These are phyloP conservation scores for Trypanosoma caninum DNA, from an alignment of 208 protist species.

Conservation along the genomic window DNA sequence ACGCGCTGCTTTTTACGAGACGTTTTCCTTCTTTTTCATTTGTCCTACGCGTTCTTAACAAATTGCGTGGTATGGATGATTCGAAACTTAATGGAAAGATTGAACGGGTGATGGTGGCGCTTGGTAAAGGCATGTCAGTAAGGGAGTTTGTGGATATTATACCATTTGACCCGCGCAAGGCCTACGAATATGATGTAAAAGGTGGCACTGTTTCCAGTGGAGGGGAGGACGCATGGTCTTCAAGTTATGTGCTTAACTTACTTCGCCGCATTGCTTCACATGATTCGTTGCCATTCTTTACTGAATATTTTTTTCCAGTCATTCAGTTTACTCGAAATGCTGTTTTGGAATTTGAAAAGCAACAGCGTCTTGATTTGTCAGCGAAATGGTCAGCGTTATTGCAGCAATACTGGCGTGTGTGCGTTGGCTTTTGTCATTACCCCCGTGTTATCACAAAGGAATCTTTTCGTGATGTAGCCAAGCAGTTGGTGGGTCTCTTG, in stretches of 20 bases:
- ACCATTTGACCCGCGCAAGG: slow-evolving; percentile 65
- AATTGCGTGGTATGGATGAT: slow-evolving; percentile 80
- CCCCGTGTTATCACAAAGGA: slow-evolving; percentile 62
- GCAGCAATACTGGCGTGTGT: slow-evolving; percentile 76
- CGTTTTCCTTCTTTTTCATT: slow-evolving; percentile 68
- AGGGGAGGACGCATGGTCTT: slow-evolving; percentile 53
- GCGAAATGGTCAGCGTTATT: slow-evolving; percentile 64
- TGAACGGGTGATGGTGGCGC: slow-evolving; percentile 64
- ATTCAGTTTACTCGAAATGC: slow-evolving; percentile 67
- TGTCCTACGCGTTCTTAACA: slow-evolving; percentile 80
- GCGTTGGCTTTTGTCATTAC: slow-evolving; percentile 79
- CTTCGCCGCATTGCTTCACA: slow-evolving; percentile 70
- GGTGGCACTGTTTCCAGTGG: slow-evolving; percentile 14
- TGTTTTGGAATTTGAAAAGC: slow-evolving; percentile 50
- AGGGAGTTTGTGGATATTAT: slow-evolving; percentile 65
- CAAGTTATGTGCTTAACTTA: slow-evolving; percentile 77
- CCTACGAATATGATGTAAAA: slow-evolving; percentile 50
- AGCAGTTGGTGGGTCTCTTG: slow-evolving; percentile 78
- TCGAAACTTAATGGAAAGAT: slow-evolving; percentile 65
- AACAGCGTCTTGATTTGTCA: slow-evolving; percentile 39
- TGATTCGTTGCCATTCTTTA: slow-evolving; percentile 80
- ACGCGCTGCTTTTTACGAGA: slow-evolving; percentile 38
- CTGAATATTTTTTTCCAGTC: slow-evolving; percentile 69
- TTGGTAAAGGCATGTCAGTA: slow-evolving; percentile 77
- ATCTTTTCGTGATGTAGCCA: slow-evolving; percentile 73